Conservation (phyloP, 805 yeast species). For the Torulaspora quercuum region DNA sequence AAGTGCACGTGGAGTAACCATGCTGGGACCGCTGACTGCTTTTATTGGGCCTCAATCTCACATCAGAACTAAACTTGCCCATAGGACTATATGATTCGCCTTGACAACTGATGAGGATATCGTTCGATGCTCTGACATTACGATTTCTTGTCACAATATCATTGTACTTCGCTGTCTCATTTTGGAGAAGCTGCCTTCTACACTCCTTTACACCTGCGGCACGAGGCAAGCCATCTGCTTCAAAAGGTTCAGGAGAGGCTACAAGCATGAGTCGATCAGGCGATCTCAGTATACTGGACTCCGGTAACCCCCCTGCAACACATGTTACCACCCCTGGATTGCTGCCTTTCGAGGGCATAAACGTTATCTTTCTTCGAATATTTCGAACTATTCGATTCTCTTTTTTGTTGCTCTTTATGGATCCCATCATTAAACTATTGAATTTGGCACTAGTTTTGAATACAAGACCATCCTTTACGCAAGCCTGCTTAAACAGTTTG, state of each 20-base stretch:
- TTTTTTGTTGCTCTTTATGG: slow-evolving; percentile 5
- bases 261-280: too few relatives aligned
- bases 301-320: neutral
- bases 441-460: slow-evolving; percentile 14
- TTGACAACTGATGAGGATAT: too few relatives aligned
- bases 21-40: slow-evolving; percentile 13
- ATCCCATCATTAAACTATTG: slow-evolving; percentile 6
- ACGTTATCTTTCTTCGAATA: slow-evolving; percentile 9
- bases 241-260: too few relatives aligned
- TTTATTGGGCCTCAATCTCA: slow-evolving; percentile 13
- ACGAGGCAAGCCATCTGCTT: too few relatives aligned
- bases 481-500: neutral
- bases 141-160: too few relatives aligned
- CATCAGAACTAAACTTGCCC: slow-evolving; percentile 16
- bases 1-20: slow-evolving; percentile 24
- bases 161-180: too few relatives aligned
- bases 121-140: too few relatives aligned
- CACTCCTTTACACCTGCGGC: too few relatives aligned
- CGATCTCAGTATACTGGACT: neutral
- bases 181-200: too few relatives aligned
- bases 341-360: slow-evolving; percentile 9
- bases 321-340: neutral
- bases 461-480: slow-evolving; percentile 1
- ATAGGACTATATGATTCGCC: neutral
- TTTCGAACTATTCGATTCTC: neutral